Evolutionary conservation across 2,329 filamentous ascomycete genomes (phyloP), one percentile per base, ranked within the genome.

Genomic region (Cryphonectria nitschkei): DNA sequence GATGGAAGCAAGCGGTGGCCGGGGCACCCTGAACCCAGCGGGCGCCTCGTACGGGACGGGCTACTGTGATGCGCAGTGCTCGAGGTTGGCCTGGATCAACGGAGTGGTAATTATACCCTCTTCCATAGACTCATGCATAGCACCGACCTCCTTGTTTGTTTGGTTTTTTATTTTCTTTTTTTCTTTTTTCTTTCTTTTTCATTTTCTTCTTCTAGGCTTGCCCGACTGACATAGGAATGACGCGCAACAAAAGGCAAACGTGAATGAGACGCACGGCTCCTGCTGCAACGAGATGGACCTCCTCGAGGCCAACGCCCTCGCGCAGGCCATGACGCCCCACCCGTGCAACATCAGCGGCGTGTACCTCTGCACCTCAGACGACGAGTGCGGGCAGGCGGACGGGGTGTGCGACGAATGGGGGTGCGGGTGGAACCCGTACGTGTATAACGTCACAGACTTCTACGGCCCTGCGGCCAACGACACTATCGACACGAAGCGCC

Each of bases 211-310:
- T 22, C 43, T 46, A 2, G 7, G 1, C 43, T 46, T 46, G 6
- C 19, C 43, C 19, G 43, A 43, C 43, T 46, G 43, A 16, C 6
- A 46, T 46, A 2, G n/a, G 2, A 22, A 19, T 8, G 19, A 3
- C 46, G n/a, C 43, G 19, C 43, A 22, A 22, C 19, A 50, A 50
- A 39, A 86, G 82, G 87, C 82, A 65, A 90, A 90, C 76, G 81
- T 84, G n/a, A 84, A 87, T 8, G 83, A 80, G 60, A 81, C 64
- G 2, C 56, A 85, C 65, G 90, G 90, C 72, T 83, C 89, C 54
- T 92, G 90, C 85, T 92, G 90, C 79, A 81, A 86, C 60, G 90
- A 92, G 80, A 89, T 92, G 86, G 90, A 92, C 71, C 84, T 90
- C 77, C 89, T 88, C 87, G 89, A 91, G 78, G 87, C 88, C 70